A percentile compares a stretch with the other conserved stretches of the same genome.
Evolutionary conservation across 2,329 filamentous ascomycete species (phyloP).

Genomic region (Aspergillus fructus): DNA sequence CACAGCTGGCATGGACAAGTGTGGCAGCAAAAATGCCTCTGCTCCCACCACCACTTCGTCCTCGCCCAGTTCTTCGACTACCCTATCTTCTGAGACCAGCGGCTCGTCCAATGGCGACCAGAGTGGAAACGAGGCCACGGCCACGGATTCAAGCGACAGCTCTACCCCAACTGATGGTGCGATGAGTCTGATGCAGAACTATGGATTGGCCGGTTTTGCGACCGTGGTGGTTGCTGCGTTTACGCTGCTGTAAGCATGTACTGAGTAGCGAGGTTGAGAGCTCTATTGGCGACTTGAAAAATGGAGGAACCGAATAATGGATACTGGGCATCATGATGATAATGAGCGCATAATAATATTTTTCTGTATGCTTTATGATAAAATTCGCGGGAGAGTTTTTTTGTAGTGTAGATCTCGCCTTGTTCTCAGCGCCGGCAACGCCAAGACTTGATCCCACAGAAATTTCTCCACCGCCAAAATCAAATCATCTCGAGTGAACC

Average conservation of each 20-base stretch:
- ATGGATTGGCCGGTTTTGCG: slow-evolving; percentile 53
- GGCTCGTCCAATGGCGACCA: slow-evolving; percentile 13
- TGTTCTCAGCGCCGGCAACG: slow-evolving; percentile 14
- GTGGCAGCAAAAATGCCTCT: slow-evolving; percentile 52
- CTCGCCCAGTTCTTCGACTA: slow-evolving; percentile 26
- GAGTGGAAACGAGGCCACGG: slow-evolving; percentile 21
- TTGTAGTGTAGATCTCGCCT: background rate
- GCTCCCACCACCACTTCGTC: slow-evolving; percentile 29
- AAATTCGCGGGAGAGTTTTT: background rate
- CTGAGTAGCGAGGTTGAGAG: background rate
- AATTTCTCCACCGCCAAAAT: slow-evolving; percentile 41
- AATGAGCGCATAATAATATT: slow-evolving; percentile 6
- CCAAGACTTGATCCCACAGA: slow-evolving; percentile 44
- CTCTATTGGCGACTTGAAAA: background rate
- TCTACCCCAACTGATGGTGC: slow-evolving; percentile 41
- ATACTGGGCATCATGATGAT: slow-evolving; percentile 2
- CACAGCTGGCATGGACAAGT: slow-evolving; percentile 44
- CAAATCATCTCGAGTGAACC: slow-evolving; percentile 17
- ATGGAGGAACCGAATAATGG: background rate
- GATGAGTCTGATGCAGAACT: slow-evolving; percentile 48
- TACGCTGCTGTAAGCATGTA: background rate
- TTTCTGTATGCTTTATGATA: background rate
- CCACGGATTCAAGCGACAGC: slow-evolving; percentile 13
- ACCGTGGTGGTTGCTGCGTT: slow-evolving; percentile 43
- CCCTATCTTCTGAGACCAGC: slow-evolving; percentile 34